A percentile compares a stretch with the other conserved stretches of the same genome.
These are phyloP conservation scores for Aegilops bicornis DNA, from an alignment of 176 grass and related monocot species.

Conservation along the genomic window DNA sequence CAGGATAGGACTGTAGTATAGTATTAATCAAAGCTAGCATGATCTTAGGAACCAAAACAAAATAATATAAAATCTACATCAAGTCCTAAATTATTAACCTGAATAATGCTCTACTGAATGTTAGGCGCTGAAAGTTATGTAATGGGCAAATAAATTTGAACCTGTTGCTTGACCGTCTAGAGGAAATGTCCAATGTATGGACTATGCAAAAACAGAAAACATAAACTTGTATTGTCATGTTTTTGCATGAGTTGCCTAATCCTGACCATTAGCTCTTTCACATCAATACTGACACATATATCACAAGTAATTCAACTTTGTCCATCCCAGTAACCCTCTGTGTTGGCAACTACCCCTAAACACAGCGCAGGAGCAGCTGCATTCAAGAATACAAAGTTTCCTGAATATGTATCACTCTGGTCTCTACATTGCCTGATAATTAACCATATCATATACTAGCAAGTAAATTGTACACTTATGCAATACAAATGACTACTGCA, in stretches of 20 bases:
- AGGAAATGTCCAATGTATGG: not conserved
- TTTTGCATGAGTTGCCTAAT: conserved; percentile 1
- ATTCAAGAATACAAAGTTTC: not conserved
- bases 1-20: not conserved
- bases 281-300: not conserved
- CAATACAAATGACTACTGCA: not conserved
- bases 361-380: not conserved
- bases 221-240: not conserved
- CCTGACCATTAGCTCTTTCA: not conserved
- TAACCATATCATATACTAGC: not conserved
- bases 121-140: not conserved
- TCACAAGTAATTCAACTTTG: not conserved
- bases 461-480: conserved; percentile 12
- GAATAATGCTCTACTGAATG: not conserved
- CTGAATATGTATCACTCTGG: not conserved
- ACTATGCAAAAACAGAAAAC: not conserved
- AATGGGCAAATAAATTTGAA: not conserved
- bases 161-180: not conserved
- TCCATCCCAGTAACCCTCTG: not conserved
- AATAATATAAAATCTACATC: not conserved
- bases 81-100: not conserved
- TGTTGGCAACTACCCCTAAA: not conserved
- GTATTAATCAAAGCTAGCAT: conserved; percentile 15
- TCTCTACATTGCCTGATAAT: not conserved
- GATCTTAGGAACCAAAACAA: not conserved